Evolutionary conservation across 176 grass and related monocot species (phyloP), one percentile per base, ranked within the genome.

Genomic region (Aegilops tauschii): DNA sequence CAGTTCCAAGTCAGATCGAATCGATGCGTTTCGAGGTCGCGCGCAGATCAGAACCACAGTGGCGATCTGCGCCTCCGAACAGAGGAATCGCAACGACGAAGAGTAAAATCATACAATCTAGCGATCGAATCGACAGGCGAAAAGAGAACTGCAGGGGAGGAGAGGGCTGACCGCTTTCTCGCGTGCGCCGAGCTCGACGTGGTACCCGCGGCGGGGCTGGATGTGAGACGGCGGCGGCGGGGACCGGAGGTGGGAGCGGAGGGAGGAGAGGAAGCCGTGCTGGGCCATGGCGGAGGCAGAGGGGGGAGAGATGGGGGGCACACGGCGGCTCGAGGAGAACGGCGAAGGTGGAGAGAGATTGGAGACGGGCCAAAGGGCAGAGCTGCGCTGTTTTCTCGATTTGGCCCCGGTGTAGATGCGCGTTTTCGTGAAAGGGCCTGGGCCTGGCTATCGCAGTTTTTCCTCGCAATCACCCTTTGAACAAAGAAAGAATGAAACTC

Each of bases 161-260:
- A 29, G 59, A 62, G 37, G 21, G 54, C 91, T 86, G 20, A 95
- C 94, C 84, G 91, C 87, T 83, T 93, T 95, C 82, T 95, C 94
- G 84, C 94, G 91, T 73, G 87, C 89, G 76, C 94, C 89, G 78
- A 95, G 94, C 25, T 93, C 94, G 73, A 93, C 85, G 85, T 95
- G 94, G 88, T 93, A 93, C 5, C 91, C 82, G 11, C 94, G 94
- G 50, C 74, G 80, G n/a, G 91, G 78, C 65, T 88, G 87, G 35
- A 67, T 8, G 36, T 47, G 87, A 9, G 82, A 21, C 8, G 71
- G 40, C 65, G 66, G 30, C 65, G 45, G 56, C 86, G 78, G 61
- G 11, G 86, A 30, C 12, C 79, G 69, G 82, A 86, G 82, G 79
- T 82, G 64, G 59, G 80, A 80, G 68, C 86, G 82, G 78, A 91